Percentiles rank a stretch among this genome's conserved stretches.
Evolutionary conservation across 495 filamentous ascomycete species (phyloP).

Genomic region (Achaetomiella virescens): DNA sequence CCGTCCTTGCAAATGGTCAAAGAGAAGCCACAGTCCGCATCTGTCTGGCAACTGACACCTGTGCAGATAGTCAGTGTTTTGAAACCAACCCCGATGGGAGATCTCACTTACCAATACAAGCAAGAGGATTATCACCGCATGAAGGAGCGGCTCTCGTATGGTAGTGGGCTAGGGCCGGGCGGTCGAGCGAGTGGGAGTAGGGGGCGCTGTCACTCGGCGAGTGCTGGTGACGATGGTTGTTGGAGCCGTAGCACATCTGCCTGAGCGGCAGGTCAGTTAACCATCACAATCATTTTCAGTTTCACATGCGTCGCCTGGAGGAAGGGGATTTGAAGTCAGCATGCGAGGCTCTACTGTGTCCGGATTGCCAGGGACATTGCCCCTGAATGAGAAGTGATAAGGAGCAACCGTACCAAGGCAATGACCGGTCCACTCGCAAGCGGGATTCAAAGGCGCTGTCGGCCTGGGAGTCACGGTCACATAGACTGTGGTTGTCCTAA

Average conservation of each 20-base stretch:
- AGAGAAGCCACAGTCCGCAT: conserved; percentile 21
- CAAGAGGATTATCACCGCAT: conserved; percentile 18
- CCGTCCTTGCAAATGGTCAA: conserved; percentile 25
- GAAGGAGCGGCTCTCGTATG: not conserved
- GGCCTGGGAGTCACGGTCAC: conserved; percentile 7
- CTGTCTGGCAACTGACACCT: conserved; percentile 18
- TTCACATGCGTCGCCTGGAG: conserved; percentile 13
- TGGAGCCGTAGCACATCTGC: conserved; percentile 7
- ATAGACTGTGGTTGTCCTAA: conserved; percentile 4
- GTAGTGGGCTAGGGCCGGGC: not conserved
- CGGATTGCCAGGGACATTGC: no score
- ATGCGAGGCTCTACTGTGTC: no score
- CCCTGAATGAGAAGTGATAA: no score
- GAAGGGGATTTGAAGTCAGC: not conserved
- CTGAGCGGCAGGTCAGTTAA: conserved; percentile 10
- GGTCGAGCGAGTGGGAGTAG: conserved; percentile 1
- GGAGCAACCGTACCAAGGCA: conserved; percentile 10
- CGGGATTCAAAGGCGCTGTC: not conserved
- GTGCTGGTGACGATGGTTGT: conserved; percentile 7
- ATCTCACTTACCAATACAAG: conserved; percentile 23
- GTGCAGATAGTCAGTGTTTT: not conserved
- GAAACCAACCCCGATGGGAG: not conserved
- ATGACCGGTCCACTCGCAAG: conserved; percentile 14
- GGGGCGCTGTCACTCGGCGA: not conserved
- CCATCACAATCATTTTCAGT: conserved; percentile 25